Percentiles rank a stretch among this genome's conserved stretches.
Conservation (phyloP, 257 asterid genomes). For the Ilex asprella region DNA sequence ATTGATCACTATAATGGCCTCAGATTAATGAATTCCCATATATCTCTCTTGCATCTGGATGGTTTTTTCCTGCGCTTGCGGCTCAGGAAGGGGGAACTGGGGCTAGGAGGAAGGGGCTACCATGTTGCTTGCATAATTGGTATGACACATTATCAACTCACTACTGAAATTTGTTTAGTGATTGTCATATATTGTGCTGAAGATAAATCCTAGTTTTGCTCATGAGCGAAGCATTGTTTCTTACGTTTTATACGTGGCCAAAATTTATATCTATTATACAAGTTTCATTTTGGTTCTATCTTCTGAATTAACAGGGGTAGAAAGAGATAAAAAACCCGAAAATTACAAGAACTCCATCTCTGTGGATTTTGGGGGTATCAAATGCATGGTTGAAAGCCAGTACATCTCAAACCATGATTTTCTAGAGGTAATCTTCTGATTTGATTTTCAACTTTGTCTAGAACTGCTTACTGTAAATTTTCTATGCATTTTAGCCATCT, state of each 20-base stretch:
- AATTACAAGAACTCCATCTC: slow-evolving; percentile 32
- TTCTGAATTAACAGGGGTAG: slow-evolving; percentile 24
- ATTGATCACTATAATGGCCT: slow-evolving; percentile 13
- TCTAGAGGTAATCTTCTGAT: slow-evolving; percentile 44
- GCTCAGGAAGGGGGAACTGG: slow-evolving; percentile 47
- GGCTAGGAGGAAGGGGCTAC: slow-evolving; percentile 49
- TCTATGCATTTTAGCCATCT: neutral
- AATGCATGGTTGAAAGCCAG: slow-evolving; percentile 53
- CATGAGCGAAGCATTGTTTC: neutral
- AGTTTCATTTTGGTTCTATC: slow-evolving; percentile 1
- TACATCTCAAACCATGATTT: slow-evolving; percentile 74
- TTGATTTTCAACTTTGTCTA: neutral
- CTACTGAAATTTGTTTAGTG: too few species aligned
- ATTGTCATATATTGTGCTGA: too few species aligned
- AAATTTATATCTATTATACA: too few species aligned
- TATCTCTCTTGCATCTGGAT: slow-evolving; percentile 29
- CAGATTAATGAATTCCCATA: slow-evolving; percentile 51
- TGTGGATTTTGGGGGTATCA: slow-evolving; percentile 63
- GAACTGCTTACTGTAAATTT: neutral
- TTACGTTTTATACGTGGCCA: neutral
- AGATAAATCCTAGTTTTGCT: neutral
- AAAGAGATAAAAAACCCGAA: slow-evolving; percentile 18
- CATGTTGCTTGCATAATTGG: slow-evolving; percentile 65
- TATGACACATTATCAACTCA: slow-evolving; percentile 2
- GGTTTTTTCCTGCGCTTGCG: slow-evolving; percentile 71